Conservation (phyloP, 805 yeast genomes). For the Candida xiaguanensis region DNA sequence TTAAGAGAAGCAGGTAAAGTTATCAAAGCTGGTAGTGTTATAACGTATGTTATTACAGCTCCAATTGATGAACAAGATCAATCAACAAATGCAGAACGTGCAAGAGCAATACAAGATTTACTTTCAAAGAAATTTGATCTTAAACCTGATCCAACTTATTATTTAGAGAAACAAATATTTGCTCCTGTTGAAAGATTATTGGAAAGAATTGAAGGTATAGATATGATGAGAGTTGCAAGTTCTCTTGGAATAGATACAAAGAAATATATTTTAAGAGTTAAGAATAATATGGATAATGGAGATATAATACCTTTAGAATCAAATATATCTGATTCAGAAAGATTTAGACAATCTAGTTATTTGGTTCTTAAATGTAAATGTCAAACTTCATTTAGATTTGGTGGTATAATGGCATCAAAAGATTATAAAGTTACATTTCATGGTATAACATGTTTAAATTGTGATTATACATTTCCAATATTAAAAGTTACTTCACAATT, state of each 20-base stretch:
- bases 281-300: constrained; percentile 33
- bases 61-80: constrained; percentile 27
- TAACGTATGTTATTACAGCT: constrained; percentile 75
- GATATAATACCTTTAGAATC: constrained; percentile 75
- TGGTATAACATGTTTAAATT: constrained; percentile 69
- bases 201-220: constrained; percentile 83
- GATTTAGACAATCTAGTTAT: constrained; percentile 64
- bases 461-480: constrained; percentile 50
- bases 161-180: constrained; percentile 82
- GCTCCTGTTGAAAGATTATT: constrained; percentile 88
- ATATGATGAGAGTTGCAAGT: constrained; percentile 70
- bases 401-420: constrained; percentile 67
- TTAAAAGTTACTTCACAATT: constrained; percentile 66
- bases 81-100: constrained; percentile 66
- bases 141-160: constrained; percentile 71
- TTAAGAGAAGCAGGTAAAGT: constrained; percentile 80
- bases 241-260: constrained; percentile 74
- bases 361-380: constrained; percentile 63
- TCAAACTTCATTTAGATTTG: constrained; percentile 57
- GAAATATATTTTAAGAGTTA: constrained; percentile 48
- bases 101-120: constrained; percentile 77
- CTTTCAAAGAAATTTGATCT: constrained; percentile 47
- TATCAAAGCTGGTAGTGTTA: constrained; percentile 83
- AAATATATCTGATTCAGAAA: constrained; percentile 72
- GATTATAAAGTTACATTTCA: constrained; percentile 58